Conservation (phyloP, 768 basidiomycete species). For the Auricularia auricula-judae region DNA sequence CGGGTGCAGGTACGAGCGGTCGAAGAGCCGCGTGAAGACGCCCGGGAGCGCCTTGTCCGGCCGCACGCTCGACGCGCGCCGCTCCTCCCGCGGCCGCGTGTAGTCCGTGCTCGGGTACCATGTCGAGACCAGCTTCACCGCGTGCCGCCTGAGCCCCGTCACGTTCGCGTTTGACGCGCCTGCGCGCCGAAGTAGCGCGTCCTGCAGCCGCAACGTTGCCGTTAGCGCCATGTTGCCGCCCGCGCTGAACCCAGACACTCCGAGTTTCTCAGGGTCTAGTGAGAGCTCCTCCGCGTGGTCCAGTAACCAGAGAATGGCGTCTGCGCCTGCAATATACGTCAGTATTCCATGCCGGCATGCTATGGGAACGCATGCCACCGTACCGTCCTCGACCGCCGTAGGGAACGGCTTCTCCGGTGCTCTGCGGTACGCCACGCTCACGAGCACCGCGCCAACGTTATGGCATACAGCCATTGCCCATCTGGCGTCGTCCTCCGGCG, state of each 20-base stretch:
- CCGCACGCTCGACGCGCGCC: slow-evolving; percentile 2
- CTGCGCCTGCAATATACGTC: neutral
- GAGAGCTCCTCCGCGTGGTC: slow-evolving; percentile 8
- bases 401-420: slow-evolving; percentile 16
- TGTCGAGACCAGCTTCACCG: slow-evolving; percentile 7
- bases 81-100: slow-evolving; percentile 8
- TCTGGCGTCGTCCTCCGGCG: slow-evolving; percentile 12
- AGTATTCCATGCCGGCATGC: neutral
- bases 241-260: slow-evolving; percentile 14
- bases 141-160: neutral
- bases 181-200: slow-evolving; percentile 5
- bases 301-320: slow-evolving; percentile 10
- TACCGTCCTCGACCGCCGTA: slow-evolving; percentile 15
- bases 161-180: neutral
- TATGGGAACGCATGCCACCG: neutral
- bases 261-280: slow-evolving; percentile 10
- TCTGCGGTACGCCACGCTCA: slow-evolving; percentile 14
- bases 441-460: slow-evolving; percentile 8
- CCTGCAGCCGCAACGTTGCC: slow-evolving; percentile 7
- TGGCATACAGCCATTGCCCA: slow-evolving; percentile 8
- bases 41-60: slow-evolving; percentile 8
- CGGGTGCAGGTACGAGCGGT: slow-evolving; percentile 11
- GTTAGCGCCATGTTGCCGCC: slow-evolving; percentile 14
- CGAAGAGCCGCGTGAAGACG: slow-evolving; percentile 12
- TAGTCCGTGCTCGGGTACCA: slow-evolving; percentile 14